Evolutionary conservation across 2,329 filamentous ascomycete genomes (phyloP).

Genomic region (Trichothecium sympodiale): DNA sequence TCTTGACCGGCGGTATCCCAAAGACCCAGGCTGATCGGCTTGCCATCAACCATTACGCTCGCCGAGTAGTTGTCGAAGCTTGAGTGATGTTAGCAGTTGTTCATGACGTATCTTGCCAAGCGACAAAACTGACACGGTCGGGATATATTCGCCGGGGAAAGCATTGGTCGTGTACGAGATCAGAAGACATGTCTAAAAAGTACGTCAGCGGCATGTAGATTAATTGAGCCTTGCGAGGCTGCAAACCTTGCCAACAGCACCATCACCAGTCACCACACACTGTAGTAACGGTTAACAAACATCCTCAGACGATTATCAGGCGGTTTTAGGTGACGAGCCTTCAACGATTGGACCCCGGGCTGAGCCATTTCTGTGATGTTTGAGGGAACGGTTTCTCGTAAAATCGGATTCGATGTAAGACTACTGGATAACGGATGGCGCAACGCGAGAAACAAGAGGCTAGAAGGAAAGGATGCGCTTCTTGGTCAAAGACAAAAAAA

Average conservation of each 20-base stretch:
- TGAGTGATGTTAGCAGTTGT: slow-evolving; percentile 3
- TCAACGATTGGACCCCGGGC: slow-evolving; percentile 79
- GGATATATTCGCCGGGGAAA: slow-evolving; percentile 99
- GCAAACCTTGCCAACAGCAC: slow-evolving; percentile 91
- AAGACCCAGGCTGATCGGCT: slow-evolving; percentile 89
- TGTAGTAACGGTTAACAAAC: slow-evolving; percentile 30
- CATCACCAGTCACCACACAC: slow-evolving; percentile 98
- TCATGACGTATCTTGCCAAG: neutral
- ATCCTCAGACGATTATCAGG: neutral
- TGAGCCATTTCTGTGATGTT: slow-evolving; percentile 55
- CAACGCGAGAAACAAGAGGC: no score
- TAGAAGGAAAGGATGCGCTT: no score
- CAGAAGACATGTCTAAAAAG: slow-evolving; percentile 79
- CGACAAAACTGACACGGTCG: slow-evolving; percentile 68
- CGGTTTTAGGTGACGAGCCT: slow-evolving; percentile 48
- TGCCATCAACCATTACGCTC: slow-evolving; percentile 97
- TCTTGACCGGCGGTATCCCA: slow-evolving; percentile 99
- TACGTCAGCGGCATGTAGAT: slow-evolving; percentile 15
- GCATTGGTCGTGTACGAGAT: slow-evolving; percentile 99
- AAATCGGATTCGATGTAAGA: no score
- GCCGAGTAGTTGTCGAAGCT: slow-evolving; percentile 99
- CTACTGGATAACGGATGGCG: no score
- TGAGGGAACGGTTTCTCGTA: neutral
- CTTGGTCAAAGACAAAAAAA: no score
- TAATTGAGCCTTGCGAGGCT: neutral